Base-by-base conservation (phyloP, 1,284 basidiomycete genomes). In the Rhodotorula sp. region DNA sequence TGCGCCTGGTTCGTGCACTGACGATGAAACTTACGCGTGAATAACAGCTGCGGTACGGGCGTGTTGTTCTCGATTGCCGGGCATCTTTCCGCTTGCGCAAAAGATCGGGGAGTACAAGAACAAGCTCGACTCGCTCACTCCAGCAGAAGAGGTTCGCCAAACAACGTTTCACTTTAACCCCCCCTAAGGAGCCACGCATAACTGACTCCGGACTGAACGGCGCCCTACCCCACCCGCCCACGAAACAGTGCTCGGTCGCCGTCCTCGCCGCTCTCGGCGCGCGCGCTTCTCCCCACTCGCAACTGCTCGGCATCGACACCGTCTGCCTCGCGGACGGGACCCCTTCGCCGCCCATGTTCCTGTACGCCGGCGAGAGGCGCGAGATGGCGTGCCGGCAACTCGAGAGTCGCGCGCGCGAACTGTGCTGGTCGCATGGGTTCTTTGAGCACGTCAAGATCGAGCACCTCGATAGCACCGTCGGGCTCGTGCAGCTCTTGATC, bases 241-340 rank as follows among this genome's bases (percentile, higher is more conserved):
- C 29, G 54, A 29, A 16, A 26, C 52, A 73, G 64, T 69, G 64
- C 64, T 64, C 66, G 16, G 71, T 75, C 34, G 71, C 69, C 34
- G 67, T 75, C 1, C 69, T 76, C 18, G 67, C 65, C 58, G 69
- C 74, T 3, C 70, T 76, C 46, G 74, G 74, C 12, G 74, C 74
- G 1, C 56, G 74, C 31, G 67, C 72, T 0, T 69, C 65, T 26
- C 72, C 74, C 1, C 74, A 76, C 59, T 76, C 74, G 47, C 70
- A 71, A n/a, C 62, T 74, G 1, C 65, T 74, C 34, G 73, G 73
- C 8, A 47, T 74, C 31, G 48, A 48, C 3, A 65, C 72, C 1
- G 34, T 61, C 10, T 39, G 49, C 20, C 65, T 71, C 8, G 31
- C 49, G 1, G 65, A 70, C 46, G 67, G 65, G 2, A 57, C 61